phyloP scores from a whole-genome alignment of 1,284 basidiomycete genomes.

The Ceratobasidium sp. region DNA sequence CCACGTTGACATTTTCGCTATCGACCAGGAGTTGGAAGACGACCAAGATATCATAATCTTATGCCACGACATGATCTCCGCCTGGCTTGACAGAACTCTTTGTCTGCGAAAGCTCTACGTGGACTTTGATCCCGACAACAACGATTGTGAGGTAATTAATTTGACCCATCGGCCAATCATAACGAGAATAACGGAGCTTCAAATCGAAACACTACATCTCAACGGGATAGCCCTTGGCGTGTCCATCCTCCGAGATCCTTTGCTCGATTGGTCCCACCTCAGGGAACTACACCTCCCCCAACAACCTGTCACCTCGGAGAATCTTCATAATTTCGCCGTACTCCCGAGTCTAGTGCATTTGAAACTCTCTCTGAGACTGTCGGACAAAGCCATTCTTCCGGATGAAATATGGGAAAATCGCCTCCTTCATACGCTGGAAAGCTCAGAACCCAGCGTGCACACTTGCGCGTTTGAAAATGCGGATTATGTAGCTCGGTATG shows the following conservation, averaged over 20 bases:
- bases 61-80: neutral
- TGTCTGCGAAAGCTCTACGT: neutral
- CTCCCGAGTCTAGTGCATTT: neutral
- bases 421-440: neutral
- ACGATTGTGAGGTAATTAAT: neutral
- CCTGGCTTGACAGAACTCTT: neutral
- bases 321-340: neutral
- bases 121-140: slow-evolving; percentile 5
- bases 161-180: neutral
- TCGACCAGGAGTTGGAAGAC: neutral
- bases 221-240: neutral
- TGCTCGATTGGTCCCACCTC: neutral
- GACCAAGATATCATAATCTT: neutral
- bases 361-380: neutral
- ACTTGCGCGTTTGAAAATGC: neutral
- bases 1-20: neutral
- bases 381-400: neutral
- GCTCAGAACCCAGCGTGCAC: neutral
- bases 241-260: neutral
- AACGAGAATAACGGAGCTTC: neutral
- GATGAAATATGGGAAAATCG: neutral
- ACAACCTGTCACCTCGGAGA: neutral
- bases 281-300: slow-evolving; percentile 7
- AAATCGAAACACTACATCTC: slow-evolving; percentile 2
- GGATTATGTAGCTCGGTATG: slow-evolving; percentile 4